Base-by-base conservation (phyloP, 108 stramenopile genomes). In the Chaetoceros muelleri region DNA sequence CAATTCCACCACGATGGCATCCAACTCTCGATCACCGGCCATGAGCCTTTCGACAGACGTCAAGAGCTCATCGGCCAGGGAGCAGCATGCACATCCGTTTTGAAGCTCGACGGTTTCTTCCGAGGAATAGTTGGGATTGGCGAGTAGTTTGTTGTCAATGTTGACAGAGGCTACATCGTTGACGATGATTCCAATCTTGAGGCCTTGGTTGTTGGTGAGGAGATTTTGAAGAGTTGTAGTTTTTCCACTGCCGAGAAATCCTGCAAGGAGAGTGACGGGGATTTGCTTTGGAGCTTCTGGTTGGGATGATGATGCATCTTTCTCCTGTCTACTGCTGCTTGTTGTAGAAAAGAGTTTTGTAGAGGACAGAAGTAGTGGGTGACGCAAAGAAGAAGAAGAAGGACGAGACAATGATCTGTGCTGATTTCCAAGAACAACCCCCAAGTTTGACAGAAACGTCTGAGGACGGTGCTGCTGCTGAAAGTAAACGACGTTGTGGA, bases 151-250 rank as follows among this genome's bases (percentile, higher is more conserved):
- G 65, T 96, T 93, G 61, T 99, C 99, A 52, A 99, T 96, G 71
- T 99, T 99, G 5, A 99, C 84, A 5, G 68, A 65, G 13, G 93
- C 93, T 34, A 99, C 93, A 58, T 99, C 98, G 48, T 99, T 99
- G 55, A 99, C 96, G 49, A 99, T 86, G 1, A 96, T 81, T 13
- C 95, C 96, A 26, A 96, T 80, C 28, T 68, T 74, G 28, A 66
- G 48, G 2, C 74, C 69, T 49, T 80, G 70, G 19, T 64, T 70
- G 56, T 87, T 90, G 62, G 87, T 78, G 17, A 98, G 70, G 22
- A 98, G 45, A 60, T 95, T 74, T 59, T 85, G 77, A 44, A 98
- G 73, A 5, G 93, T 81, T 17, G 86, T 88, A 19, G 97, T 98
- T 66, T 98, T 98, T 10, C 97, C 97, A 5, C 75, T 68, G 10